These are phyloP conservation scores for Taiozyma sp. DNA, from an alignment of 1,139 yeast species.

Conservation along the genomic window DNA sequence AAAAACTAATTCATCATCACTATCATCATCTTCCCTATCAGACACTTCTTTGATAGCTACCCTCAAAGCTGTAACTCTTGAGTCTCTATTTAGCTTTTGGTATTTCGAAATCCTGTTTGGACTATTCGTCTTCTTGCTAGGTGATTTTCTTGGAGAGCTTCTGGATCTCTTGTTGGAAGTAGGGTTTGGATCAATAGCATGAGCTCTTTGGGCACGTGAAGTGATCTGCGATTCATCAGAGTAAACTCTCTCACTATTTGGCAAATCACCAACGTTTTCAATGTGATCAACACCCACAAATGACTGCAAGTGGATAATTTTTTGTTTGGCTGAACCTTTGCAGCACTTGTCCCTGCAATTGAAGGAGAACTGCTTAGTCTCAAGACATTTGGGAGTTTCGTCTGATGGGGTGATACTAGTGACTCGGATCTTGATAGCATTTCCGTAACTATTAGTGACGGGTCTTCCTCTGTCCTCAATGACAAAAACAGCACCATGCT, in stretches of 20 bases:
- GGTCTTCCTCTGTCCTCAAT: constrained; percentile 10
- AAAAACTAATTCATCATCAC: neutral
- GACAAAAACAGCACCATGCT: neutral
- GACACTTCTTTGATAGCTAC: neutral
- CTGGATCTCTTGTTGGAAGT: neutral
- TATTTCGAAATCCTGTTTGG: neutral
- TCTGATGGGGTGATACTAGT: neutral
- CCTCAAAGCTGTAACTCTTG: neutral
- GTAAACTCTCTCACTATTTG: neutral
- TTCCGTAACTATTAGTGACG: neutral
- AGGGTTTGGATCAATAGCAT: neutral
- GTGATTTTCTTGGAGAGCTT: neutral
- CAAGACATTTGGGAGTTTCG: neutral
- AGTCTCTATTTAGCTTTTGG: neutral
- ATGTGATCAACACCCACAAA: neutral
- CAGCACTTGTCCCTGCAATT: neutral
- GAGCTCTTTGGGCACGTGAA: neutral
- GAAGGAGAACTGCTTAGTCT: neutral
- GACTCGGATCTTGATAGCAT: neutral
- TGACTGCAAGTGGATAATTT: neutral
- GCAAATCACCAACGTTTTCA: neutral
- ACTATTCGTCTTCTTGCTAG: neutral
- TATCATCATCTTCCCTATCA: neutral
- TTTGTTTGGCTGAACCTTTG: neutral
- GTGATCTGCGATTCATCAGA: neutral